Conservation (phyloP, 371 early-diverging fungal genomes). For the Syncephalastrum monosporum region DNA sequence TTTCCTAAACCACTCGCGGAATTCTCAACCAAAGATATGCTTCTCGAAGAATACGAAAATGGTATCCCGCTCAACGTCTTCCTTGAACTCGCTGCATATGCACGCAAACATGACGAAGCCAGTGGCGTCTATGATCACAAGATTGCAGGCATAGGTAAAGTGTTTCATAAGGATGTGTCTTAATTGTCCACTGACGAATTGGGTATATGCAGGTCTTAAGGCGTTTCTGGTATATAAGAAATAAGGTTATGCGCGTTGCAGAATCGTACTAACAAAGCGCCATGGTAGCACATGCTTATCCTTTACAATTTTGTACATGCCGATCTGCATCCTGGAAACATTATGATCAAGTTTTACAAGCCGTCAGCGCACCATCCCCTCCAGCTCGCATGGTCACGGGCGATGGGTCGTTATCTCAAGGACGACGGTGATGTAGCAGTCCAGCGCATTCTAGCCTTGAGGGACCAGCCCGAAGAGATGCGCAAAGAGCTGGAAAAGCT, state of each 20-base stretch:
- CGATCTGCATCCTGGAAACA: slow-evolving; percentile 94
- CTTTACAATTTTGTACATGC: slow-evolving; percentile 93
- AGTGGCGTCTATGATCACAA: slow-evolving; percentile 64
- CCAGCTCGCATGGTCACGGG: slow-evolving; percentile 47
- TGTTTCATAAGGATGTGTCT: neutral
- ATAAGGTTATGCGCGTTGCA: too few relatives aligned
- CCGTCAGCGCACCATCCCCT: slow-evolving; percentile 62
- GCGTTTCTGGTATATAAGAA: slow-evolving; percentile 44
- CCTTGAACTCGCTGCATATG: slow-evolving; percentile 46
- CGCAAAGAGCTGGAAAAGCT: slow-evolving; percentile 52
- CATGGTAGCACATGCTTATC: slow-evolving; percentile 78
- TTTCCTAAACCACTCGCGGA: slow-evolving; percentile 74
- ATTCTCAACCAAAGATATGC: slow-evolving; percentile 66
- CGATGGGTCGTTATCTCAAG: slow-evolving; percentile 28
- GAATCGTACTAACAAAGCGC: too few relatives aligned
- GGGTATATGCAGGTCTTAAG: slow-evolving; percentile 34
- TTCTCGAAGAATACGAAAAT: slow-evolving; percentile 83
- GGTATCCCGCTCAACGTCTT: slow-evolving; percentile 77
- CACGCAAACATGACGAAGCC: slow-evolving; percentile 26
- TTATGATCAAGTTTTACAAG: slow-evolving; percentile 81
- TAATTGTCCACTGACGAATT: neutral
- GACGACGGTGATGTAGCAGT: slow-evolving; percentile 46
- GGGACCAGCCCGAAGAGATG: slow-evolving; percentile 43
- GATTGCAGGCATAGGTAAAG: slow-evolving; percentile 70
- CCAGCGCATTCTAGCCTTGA: slow-evolving; percentile 26